phyloP scores from a whole-genome alignment of 208 protist species.

The Leishmania turanica region DNA sequence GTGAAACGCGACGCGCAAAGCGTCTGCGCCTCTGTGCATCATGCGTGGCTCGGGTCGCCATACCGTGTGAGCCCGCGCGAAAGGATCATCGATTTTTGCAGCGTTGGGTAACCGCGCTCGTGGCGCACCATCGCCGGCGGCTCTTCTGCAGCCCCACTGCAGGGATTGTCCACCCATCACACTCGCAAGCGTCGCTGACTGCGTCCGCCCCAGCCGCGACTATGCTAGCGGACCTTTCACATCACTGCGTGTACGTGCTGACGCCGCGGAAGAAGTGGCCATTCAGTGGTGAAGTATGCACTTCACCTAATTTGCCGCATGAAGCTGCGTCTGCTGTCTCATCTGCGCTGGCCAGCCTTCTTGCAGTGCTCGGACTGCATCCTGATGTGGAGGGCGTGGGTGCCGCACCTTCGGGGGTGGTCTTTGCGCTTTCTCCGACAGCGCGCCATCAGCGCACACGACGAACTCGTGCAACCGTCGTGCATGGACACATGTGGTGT shows the following conservation, averaged over 20 bases:
- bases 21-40: not conserved
- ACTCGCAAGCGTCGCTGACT: not conserved
- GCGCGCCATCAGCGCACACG: constrained; percentile 2
- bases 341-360: not conserved
- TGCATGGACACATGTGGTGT: constrained; percentile 71
- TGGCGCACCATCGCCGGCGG: not conserved
- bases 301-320: not conserved
- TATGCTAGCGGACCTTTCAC: constrained; percentile 43
- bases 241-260: constrained; percentile 51
- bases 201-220: not conserved
- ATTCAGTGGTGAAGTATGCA: not conserved
- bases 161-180: not conserved
- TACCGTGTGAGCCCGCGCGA: constrained; percentile 18
- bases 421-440: constrained; percentile 5
- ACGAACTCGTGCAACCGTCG: constrained; percentile 11
- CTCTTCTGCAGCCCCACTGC: not conserved
- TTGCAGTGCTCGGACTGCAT: constrained; percentile 2
- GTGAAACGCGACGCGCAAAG: not conserved
- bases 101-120: constrained; percentile 48
- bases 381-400: not conserved
- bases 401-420: not conserved
- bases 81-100: constrained; percentile 74
- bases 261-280: not conserved
- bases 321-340: not conserved
- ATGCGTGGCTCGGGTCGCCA: not conserved